Evolutionary conservation across 1,139 yeast genomes (phyloP).

Genomic region (Lodderomyces pseudojiufengensis): DNA sequence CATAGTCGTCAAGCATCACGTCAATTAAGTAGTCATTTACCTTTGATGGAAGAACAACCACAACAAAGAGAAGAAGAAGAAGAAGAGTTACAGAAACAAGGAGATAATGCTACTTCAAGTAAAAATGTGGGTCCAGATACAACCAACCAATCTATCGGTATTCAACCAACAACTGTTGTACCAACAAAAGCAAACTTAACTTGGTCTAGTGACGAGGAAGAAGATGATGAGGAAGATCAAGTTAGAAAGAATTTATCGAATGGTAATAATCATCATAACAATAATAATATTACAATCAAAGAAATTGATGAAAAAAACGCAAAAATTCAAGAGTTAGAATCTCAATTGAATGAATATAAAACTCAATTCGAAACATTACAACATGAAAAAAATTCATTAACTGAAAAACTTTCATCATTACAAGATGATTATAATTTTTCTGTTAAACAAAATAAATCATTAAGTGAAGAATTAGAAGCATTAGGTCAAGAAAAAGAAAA

Average conservation of each 20-base stretch:
- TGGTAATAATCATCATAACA: not conserved
- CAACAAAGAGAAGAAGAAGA: slow-evolving; percentile 7
- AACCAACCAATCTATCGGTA: slow-evolving; percentile 28
- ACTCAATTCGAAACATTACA: slow-evolving; percentile 10
- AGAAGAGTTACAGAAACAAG: slow-evolving; percentile 5
- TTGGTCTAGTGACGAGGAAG: slow-evolving; percentile 80
- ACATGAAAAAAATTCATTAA: slow-evolving; percentile 18
- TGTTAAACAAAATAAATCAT: slow-evolving; percentile 20
- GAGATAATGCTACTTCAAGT: slow-evolving; percentile 11
- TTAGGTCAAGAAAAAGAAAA: slow-evolving; percentile 16
- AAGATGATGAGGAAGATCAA: slow-evolving; percentile 16
- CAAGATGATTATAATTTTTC: slow-evolving; percentile 24
- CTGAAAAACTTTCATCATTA: slow-evolving; percentile 18
- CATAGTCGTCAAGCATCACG: slow-evolving; percentile 11
- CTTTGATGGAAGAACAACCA: slow-evolving; percentile 6
- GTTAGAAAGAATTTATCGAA: not conserved
- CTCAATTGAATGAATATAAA: slow-evolving; percentile 15
- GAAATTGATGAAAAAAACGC: slow-evolving; percentile 5
- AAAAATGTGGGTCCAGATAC: slow-evolving; percentile 19
- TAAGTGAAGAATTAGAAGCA: slow-evolving; percentile 22
- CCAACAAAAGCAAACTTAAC: slow-evolving; percentile 76
- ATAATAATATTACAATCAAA: not conserved
- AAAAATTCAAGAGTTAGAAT: slow-evolving; percentile 13
- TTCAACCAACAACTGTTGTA: slow-evolving; percentile 62
- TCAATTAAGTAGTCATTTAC: slow-evolving; percentile 5